Evolutionary conservation across 495 filamentous ascomycete species (phyloP).

Genomic region (Hyaloscypha bicolor): DNA sequence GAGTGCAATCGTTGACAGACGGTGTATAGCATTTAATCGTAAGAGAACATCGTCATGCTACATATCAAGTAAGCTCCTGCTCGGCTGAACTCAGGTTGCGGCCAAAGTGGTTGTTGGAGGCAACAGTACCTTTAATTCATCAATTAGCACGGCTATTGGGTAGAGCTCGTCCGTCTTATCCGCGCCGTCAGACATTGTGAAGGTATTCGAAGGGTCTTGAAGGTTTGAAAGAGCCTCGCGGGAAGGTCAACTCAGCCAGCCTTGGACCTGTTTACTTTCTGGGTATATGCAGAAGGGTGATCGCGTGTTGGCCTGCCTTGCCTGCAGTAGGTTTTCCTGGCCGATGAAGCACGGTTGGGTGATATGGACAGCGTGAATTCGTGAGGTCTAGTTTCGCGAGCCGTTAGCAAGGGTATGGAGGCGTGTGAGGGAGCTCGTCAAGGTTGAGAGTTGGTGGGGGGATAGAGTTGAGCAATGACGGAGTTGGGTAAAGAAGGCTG

Average conservation of each 20-base stretch:
- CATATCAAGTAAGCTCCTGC: conserved; percentile 28
- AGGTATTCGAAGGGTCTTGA: conserved; percentile 1
- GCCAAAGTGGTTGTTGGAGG: conserved; percentile 1
- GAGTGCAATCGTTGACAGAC: conserved; percentile 95
- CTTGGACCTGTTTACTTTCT: conserved; percentile 23
- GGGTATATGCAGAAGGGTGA: conserved; percentile 25
- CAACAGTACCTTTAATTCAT: conserved; percentile 89
- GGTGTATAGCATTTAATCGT: conserved; percentile 96
- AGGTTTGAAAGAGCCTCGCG: conserved; percentile 1
- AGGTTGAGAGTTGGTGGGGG: conserved; percentile 26
- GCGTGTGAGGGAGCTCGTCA: conserved; percentile 7
- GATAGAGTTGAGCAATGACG: conserved; percentile 15
- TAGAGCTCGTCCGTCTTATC: conserved; percentile 91
- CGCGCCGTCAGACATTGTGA: conserved; percentile 57
- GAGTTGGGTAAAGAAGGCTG: conserved; percentile 14
- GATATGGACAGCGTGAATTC: not conserved
- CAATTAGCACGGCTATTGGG: conserved; percentile 98
- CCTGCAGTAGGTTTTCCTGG: conserved; percentile 9
- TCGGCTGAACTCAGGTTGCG: not conserved
- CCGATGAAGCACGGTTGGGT: not conserved
- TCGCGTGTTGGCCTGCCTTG: conserved; percentile 31
- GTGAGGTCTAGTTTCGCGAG: conserved; percentile 10
- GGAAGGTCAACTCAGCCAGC: conserved; percentile 17
- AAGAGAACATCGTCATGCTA: conserved; percentile 98
- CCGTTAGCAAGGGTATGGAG: conserved; percentile 19